phyloP scores from a whole-genome alignment of 495 filamentous ascomycete species.

The Clavariopsis aquatica region DNA sequence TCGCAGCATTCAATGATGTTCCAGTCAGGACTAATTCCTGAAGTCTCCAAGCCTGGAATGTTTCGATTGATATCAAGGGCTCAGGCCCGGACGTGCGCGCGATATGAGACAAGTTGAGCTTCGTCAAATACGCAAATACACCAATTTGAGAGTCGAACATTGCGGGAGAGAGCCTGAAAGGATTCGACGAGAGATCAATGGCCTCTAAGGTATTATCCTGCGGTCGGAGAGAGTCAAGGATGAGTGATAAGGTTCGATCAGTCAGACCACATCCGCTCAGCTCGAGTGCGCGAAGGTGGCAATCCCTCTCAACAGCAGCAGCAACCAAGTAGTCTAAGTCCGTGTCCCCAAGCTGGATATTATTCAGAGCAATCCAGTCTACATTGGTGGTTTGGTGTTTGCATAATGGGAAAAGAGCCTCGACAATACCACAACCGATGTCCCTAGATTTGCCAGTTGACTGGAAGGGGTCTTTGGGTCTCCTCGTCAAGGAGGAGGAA shows the following conservation, averaged over 20 bases:
- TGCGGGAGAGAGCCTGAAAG: constrained; percentile 67
- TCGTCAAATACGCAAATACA: constrained; percentile 68
- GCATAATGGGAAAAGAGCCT: constrained; percentile 77
- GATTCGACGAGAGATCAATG: constrained; percentile 75
- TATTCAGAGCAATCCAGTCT: constrained; percentile 78
- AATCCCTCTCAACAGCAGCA: constrained; percentile 62
- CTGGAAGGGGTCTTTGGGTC: constrained; percentile 51
- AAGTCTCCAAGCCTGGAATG: constrained; percentile 70
- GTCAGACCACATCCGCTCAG: constrained; percentile 75
- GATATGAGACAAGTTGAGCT: constrained; percentile 70
- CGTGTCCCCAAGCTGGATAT: constrained; percentile 78
- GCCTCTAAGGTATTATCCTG: constrained; percentile 75
- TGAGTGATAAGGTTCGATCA: constrained; percentile 56
- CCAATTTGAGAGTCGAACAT: constrained; percentile 63
- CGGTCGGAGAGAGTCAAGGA: constrained; percentile 59
- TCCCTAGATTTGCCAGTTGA: constrained; percentile 57
- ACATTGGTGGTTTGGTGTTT: constrained; percentile 71
- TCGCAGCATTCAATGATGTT: constrained; percentile 59
- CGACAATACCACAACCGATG: constrained; percentile 74
- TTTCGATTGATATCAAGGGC: constrained; percentile 66
- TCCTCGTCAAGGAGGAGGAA: constrained; percentile 56
- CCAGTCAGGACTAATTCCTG: constrained; percentile 71
- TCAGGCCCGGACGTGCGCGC: constrained; percentile 62
- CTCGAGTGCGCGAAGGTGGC: constrained; percentile 77
- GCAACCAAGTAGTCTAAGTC: constrained; percentile 74